Evolutionary conservation across 2,329 filamentous ascomycete genomes (phyloP).

Genomic region (Verticillium tricorpus): DNA sequence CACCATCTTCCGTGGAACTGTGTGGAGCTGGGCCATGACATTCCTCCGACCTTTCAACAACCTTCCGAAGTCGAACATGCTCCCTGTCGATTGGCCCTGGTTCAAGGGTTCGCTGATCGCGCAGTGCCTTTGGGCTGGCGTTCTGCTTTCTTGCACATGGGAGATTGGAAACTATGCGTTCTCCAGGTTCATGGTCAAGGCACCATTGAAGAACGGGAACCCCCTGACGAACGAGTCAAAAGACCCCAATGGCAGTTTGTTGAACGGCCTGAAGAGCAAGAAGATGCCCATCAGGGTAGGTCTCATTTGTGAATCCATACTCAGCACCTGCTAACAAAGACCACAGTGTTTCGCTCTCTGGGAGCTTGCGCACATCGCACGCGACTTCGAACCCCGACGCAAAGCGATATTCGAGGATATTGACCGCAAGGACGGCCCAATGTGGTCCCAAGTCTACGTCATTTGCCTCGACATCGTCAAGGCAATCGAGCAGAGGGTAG

Average conservation of each 20-base stretch:
- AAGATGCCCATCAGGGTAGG: conserved; percentile 68
- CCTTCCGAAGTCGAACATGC: conserved; percentile 66
- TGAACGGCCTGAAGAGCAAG: conserved; percentile 80
- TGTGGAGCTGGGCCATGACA: conserved; percentile 66
- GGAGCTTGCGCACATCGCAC: conserved; percentile 79
- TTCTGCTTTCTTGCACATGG: conserved; percentile 70
- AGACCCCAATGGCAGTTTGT: conserved; percentile 84
- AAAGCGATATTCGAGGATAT: conserved; percentile 84
- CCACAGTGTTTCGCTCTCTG: conserved; percentile 68
- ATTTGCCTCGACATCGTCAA: conserved; percentile 67
- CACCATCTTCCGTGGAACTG: conserved; percentile 53
- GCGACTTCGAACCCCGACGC: conserved; percentile 68
- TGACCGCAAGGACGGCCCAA: conserved; percentile 72
- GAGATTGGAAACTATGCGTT: conserved; percentile 73
- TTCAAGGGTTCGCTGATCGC: conserved; percentile 38
- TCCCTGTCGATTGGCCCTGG: conserved; percentile 31
- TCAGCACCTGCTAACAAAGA: background rate
- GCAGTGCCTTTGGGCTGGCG: conserved; percentile 57
- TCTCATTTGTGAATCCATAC: background rate
- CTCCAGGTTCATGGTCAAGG: conserved; percentile 71
- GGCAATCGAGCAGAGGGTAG: conserved; percentile 62
- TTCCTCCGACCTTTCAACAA: conserved; percentile 71
- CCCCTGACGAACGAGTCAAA: conserved; percentile 82
- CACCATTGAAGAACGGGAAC: conserved; percentile 78
- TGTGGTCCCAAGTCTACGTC: conserved; percentile 74